Evolutionary conservation across 2,329 filamentous ascomycete species (phyloP).

Genomic region (Paraphoma sp.): DNA sequence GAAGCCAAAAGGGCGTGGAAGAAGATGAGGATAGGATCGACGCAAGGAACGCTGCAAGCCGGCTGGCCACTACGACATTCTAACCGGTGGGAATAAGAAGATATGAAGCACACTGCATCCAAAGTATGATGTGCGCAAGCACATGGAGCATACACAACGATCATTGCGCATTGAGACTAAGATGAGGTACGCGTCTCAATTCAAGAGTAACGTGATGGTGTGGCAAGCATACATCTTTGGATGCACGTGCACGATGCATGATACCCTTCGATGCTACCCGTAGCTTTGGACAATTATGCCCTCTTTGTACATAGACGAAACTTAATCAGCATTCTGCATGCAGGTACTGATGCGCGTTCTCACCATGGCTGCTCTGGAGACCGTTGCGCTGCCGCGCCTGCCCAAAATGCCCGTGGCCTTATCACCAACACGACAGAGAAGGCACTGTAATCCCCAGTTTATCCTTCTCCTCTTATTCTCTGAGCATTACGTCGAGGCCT

Average conservation of each 20-base stretch:
- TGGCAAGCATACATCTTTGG: neutral
- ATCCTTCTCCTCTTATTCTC: too few relatives aligned
- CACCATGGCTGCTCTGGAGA: too few relatives aligned
- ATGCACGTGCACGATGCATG: neutral
- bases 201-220: too few relatives aligned
- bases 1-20: slow-evolving; percentile 68
- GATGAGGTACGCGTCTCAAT: neutral
- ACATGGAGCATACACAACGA: neutral
- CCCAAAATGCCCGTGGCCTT: too few relatives aligned
- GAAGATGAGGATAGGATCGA: slow-evolving; percentile 95
- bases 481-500: too few relatives aligned
- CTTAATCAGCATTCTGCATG: neutral
- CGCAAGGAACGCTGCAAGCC: slow-evolving; percentile 91
- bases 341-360: neutral
- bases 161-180: neutral
- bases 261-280: neutral
- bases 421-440: too few relatives aligned
- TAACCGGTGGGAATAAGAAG: slow-evolving; percentile 50
- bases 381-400: too few relatives aligned
- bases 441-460: too few relatives aligned
- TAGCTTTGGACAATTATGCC: neutral
- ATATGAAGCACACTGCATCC: slow-evolving; percentile 5
- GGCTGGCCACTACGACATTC: slow-evolving; percentile 93
- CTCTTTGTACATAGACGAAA: neutral
- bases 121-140: slow-evolving; percentile 3